A percentile compares a stretch with the other conserved stretches of the same genome.
phyloP scores from a whole-genome alignment of 2,329 filamentous ascomycete species.

The Fusarium albidum region DNA sequence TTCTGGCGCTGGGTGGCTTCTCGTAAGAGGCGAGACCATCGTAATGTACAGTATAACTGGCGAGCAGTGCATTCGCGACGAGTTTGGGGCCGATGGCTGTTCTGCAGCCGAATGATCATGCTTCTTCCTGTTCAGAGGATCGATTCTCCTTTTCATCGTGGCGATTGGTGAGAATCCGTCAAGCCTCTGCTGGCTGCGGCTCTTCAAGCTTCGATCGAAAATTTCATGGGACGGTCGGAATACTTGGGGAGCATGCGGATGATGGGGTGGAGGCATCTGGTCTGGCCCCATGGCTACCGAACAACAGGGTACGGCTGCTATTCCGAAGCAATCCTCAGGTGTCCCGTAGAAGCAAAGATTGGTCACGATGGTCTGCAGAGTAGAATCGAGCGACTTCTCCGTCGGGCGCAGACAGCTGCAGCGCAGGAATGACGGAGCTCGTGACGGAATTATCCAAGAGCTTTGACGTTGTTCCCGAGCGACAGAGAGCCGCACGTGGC shows the following conservation, averaged over 20 bases:
- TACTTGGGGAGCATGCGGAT: slow-evolving; percentile 1
- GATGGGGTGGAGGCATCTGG: neutral
- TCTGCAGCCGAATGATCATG: too few species aligned
- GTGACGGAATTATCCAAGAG: neutral
- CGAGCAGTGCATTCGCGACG: too few species aligned
- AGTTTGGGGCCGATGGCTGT: too few species aligned
- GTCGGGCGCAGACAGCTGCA: neutral
- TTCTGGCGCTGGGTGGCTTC: slow-evolving; percentile 12
- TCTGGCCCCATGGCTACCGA: slow-evolving; percentile 17
- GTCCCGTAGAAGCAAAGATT: neutral
- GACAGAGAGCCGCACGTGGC: too few species aligned
- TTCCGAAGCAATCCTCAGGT: slow-evolving; percentile 19
- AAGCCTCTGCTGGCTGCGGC: too few species aligned
- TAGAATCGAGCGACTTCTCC: slow-evolving; percentile 16
- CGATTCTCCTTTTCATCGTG: too few species aligned
- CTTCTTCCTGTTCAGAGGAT: too few species aligned
- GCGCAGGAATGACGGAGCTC: neutral
- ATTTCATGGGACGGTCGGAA: neutral
- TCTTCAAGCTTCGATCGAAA: neutral
- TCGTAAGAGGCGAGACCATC: slow-evolving; percentile 16
- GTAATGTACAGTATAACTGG: slow-evolving; percentile 1
- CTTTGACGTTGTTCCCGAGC: neutral
- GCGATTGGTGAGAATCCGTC: too few species aligned
- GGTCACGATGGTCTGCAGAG: slow-evolving; percentile 11
- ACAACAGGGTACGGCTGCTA: slow-evolving; percentile 28